Conservation (phyloP, 1,139 yeast genomes). For the Oligophagozyma castellii region DNA sequence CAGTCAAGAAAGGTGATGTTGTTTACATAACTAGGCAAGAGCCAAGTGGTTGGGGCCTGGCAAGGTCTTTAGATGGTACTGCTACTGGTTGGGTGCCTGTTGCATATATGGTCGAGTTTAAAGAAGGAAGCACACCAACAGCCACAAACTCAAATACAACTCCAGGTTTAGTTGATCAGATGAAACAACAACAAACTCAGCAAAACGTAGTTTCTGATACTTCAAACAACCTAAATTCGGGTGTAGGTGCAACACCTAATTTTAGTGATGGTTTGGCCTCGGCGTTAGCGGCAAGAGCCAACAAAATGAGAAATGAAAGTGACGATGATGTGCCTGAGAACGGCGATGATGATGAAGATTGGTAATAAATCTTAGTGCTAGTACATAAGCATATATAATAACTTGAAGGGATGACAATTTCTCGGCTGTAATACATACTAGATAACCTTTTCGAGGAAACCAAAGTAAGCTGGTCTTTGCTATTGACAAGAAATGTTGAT, state of each 20-base stretch:
- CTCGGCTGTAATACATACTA: too few species aligned
- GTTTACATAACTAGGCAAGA: constrained; percentile 58
- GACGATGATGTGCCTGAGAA: constrained; percentile 67
- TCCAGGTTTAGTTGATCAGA: constrained; percentile 5
- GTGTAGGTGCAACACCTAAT: constrained; percentile 45
- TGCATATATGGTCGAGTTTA: constrained; percentile 59
- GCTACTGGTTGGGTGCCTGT: constrained; percentile 97
- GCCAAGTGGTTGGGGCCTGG: constrained; percentile 88
- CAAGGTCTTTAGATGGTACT: constrained; percentile 58
- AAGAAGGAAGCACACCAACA: constrained; percentile 46
- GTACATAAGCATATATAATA: too few species aligned
- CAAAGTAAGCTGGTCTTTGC: not conserved
- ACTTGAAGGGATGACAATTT: too few species aligned
- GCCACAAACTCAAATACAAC: constrained; percentile 34
- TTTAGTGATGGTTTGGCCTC: constrained; percentile 84
- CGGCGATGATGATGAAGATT: constrained; percentile 43
- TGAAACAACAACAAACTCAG: constrained; percentile 28
- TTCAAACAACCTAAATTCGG: constrained; percentile 8
- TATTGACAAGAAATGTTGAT: not conserved
- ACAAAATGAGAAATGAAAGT: constrained; percentile 58
- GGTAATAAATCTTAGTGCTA: constrained; percentile 26
- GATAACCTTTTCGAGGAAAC: too few species aligned
- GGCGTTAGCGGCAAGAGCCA: constrained; percentile 76
- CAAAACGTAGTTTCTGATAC: constrained; percentile 29
- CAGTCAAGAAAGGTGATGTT: constrained; percentile 61